Evolutionary conservation across 495 filamentous ascomycete genomes (phyloP).

Genomic region (Penicillium dipodomyicola): DNA sequence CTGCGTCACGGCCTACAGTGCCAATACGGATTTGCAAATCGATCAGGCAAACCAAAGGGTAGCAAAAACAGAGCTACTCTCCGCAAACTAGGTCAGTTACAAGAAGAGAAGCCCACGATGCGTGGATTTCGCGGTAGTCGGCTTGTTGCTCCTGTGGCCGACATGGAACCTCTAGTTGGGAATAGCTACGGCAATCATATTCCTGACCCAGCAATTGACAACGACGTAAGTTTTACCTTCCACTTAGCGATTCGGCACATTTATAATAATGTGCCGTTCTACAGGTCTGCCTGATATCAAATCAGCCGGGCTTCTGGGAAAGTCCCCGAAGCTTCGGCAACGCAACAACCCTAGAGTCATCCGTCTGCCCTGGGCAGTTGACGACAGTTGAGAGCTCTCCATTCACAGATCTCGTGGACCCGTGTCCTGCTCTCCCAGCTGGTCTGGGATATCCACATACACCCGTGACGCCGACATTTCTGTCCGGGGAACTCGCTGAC

Average conservation of each 20-base stretch:
- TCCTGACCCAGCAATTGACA: constrained; percentile 19
- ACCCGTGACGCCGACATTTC: constrained; percentile 40
- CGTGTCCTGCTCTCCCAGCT: constrained; percentile 21
- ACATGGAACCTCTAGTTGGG: constrained; percentile 17
- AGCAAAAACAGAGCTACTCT: constrained; percentile 48
- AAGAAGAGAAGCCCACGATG: constrained; percentile 31
- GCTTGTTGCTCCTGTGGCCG: constrained; percentile 16
- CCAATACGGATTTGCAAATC: constrained; percentile 46
- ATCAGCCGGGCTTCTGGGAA: constrained; percentile 25
- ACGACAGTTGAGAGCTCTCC: constrained; percentile 19
- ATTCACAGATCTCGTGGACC: constrained; percentile 22
- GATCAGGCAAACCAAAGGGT: constrained; percentile 49
- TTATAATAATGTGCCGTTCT: background rate
- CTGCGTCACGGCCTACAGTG: constrained; percentile 46
- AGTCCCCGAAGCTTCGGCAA: constrained; percentile 24
- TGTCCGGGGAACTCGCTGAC: constrained; percentile 34
- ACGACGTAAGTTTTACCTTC: constrained; percentile 20
- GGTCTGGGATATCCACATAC: constrained; percentile 28
- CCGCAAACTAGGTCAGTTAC: constrained; percentile 42
- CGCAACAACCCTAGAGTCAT: constrained; percentile 15
- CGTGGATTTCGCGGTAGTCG: constrained; percentile 24
- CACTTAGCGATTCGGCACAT: background rate
- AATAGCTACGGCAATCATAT: constrained; percentile 14
- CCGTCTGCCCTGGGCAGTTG: constrained; percentile 25
- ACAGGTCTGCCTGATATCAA: constrained; percentile 26